Conservation (phyloP, 2,329 filamentous ascomycete species). For the Ascochyta fabae region DNA sequence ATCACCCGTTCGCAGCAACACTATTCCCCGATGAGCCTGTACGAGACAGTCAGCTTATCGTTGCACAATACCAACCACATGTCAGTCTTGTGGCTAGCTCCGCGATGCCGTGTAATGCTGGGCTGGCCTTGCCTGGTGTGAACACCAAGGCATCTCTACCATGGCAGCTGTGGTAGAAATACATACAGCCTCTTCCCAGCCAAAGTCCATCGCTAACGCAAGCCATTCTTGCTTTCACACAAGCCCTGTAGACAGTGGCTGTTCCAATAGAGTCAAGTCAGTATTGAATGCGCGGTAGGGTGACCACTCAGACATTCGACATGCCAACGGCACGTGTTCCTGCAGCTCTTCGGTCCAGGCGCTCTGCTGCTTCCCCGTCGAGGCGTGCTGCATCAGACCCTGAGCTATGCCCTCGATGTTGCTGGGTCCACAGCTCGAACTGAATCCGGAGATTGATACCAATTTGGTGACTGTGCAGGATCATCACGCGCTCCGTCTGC, state of each 20-base stretch:
- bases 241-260: neutral
- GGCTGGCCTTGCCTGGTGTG: neutral
- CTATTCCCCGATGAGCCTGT: neutral
- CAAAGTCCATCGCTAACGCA: neutral
- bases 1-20: neutral
- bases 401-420: slow-evolving; percentile 4
- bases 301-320: neutral
- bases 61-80: neutral
- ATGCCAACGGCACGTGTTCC: slow-evolving; percentile 3
- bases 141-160: neutral
- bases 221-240: neutral
- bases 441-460: slow-evolving; percentile 13
- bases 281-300: neutral
- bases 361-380: neutral
- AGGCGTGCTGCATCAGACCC: slow-evolving; percentile 9
- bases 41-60: neutral
- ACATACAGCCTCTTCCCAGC: neutral
- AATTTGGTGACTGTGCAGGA: slow-evolving; percentile 10
- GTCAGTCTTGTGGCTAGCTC: neutral
- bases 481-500: slow-evolving; percentile 3
- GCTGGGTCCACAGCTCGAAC: neutral
- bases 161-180: neutral
- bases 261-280: neutral
- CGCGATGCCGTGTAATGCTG: neutral
- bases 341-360: slow-evolving; percentile 1